Conservation (phyloP, 495 filamentous ascomycete species). For the Pyrenula aspistea region DNA sequence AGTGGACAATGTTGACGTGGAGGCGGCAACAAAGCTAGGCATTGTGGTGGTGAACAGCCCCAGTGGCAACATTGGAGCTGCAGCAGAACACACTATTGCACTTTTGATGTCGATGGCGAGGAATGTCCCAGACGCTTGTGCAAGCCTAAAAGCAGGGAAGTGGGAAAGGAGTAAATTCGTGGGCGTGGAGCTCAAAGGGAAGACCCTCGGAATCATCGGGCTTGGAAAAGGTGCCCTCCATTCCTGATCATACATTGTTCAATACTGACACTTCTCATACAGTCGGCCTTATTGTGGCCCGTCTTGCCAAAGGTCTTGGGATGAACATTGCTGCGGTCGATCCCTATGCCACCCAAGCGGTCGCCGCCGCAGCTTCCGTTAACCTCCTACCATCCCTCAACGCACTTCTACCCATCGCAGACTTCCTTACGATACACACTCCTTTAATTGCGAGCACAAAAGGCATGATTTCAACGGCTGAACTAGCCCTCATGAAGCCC, state of each 20-base stretch:
- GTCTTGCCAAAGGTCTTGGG: slow-evolving; percentile 54
- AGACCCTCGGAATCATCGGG: slow-evolving; percentile 55
- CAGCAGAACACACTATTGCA: slow-evolving; percentile 57
- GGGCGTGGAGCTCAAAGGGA: slow-evolving; percentile 58
- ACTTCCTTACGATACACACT: slow-evolving; percentile 67
- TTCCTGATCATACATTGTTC: background rate
- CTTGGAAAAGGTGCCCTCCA: slow-evolving; percentile 43
- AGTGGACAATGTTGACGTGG: slow-evolving; percentile 66
- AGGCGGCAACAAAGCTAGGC: slow-evolving; percentile 49
- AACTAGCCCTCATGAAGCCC: slow-evolving; percentile 56
- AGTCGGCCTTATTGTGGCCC: slow-evolving; percentile 60
- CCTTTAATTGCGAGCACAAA: slow-evolving; percentile 59
- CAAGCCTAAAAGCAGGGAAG: slow-evolving; percentile 43
- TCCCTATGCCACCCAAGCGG: slow-evolving; percentile 51
- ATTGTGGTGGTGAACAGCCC: slow-evolving; percentile 64
- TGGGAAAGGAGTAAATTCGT: slow-evolving; percentile 62
- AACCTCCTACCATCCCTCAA: slow-evolving; percentile 36
- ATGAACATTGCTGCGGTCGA: slow-evolving; percentile 57
- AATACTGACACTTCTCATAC: background rate
- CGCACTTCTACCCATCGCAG: slow-evolving; percentile 45
- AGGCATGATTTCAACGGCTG: slow-evolving; percentile 46
- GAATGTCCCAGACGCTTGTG: slow-evolving; percentile 48
- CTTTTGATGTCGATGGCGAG: slow-evolving; percentile 53
- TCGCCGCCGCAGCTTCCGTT: slow-evolving; percentile 46
- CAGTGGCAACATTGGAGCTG: slow-evolving; percentile 56